Conservation (phyloP, 176 grass and related monocot species). For the Cocos nucifera region DNA sequence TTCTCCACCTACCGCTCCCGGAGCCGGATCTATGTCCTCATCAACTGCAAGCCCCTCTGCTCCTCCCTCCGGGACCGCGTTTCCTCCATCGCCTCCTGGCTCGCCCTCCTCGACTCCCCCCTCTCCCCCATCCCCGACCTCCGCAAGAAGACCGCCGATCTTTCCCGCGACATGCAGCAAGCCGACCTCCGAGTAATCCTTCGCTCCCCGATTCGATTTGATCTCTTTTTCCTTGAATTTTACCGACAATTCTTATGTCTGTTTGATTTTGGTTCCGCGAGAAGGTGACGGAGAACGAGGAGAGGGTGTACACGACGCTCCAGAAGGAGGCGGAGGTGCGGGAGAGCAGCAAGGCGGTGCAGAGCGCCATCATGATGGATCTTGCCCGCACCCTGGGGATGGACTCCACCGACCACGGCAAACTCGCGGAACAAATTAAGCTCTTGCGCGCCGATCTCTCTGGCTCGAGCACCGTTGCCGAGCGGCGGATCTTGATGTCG, state of each 20-base stretch:
- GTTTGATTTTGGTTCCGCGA: neutral
- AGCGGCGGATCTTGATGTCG: slow-evolving; percentile 11
- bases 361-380: slow-evolving; percentile 13
- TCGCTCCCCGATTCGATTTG: neutral
- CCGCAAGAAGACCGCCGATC: slow-evolving; percentile 1
- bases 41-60: slow-evolving; percentile 2
- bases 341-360: slow-evolving; percentile 10
- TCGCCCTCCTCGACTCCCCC: slow-evolving; percentile 9
- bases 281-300: slow-evolving; percentile 9
- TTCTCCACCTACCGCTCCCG: neutral
- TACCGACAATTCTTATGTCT: neutral
- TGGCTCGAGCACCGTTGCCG: neutral
- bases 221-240: neutral
- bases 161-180: slow-evolving; percentile 8
- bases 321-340: neutral
- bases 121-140: neutral
- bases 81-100: slow-evolving; percentile 7
- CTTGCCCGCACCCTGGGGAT: slow-evolving; percentile 12
- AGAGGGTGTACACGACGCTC: slow-evolving; percentile 3
- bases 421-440: slow-evolving; percentile 10
- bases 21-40: slow-evolving; percentile 6
- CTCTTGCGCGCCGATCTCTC: neutral
- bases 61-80: neutral
- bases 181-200: neutral
- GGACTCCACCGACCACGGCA: neutral